A percentile compares a stretch with the other conserved stretches of the same genome.
phyloP scores from a whole-genome alignment of 192 early-diverging fungal species.

The Globomyces pollinis-pini region DNA sequence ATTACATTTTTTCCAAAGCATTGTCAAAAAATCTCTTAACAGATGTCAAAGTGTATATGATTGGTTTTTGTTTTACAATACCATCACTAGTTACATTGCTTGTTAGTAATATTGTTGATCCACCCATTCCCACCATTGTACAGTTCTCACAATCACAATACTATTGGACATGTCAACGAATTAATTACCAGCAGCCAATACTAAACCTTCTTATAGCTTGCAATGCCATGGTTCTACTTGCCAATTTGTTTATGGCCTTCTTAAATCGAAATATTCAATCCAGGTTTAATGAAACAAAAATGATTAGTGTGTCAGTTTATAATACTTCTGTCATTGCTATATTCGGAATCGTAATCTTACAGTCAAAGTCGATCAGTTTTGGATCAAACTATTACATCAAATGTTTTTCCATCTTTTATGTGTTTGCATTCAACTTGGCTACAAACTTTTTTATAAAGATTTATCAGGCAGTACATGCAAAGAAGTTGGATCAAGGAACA shows the following conservation, averaged over 20 bases:
- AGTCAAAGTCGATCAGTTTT: not conserved
- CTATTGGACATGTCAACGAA: not conserved
- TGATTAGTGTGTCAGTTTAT: slow-evolving; percentile 1
- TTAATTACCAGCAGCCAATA: not conserved
- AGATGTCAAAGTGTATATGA: not conserved
- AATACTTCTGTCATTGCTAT: slow-evolving; percentile 3
- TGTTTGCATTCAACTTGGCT: slow-evolving; percentile 1
- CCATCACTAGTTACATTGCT: not conserved
- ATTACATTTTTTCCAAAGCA: not conserved
- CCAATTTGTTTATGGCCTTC: slow-evolving; percentile 7
- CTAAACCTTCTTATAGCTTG: not conserved
- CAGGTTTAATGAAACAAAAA: slow-evolving; percentile 4
- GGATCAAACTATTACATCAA: not conserved
- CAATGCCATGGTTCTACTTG: not conserved
- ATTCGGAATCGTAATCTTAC: not conserved
- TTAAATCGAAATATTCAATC: not conserved
- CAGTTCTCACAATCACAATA: not conserved
- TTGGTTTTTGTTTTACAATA: not conserved
- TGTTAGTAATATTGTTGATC: not conserved
- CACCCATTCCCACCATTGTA: not conserved
- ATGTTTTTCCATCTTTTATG: not conserved
- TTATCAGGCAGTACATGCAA: too few relatives aligned
- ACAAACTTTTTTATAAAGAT: slow-evolving; percentile 1
- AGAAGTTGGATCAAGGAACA: too few relatives aligned
- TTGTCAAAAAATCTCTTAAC: not conserved